Base-by-base conservation (phyloP, 805 yeast species). In the Suhomyces emberorum region DNA sequence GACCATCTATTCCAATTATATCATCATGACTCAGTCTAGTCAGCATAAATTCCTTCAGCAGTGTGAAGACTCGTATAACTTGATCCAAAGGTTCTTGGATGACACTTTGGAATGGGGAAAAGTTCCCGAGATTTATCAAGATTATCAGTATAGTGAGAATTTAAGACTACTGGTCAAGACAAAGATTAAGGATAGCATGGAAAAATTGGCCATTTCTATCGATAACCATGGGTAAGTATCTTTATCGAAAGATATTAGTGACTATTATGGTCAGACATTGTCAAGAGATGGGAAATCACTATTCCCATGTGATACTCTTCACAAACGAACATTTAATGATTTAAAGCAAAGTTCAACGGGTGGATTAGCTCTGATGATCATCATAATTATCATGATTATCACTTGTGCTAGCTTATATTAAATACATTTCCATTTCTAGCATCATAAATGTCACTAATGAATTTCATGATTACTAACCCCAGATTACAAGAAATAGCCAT, bases 401-500 rank as follows among this genome's bases (percentile, higher is more conserved):
- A n/a, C n/a, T 21, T 21, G 11, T 9, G 10, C n/a, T n/a, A n/a
- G n/a, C n/a, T n/a, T n/a, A n/a, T n/a, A n/a, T n/a, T n/a, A n/a
- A n/a, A n/a, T n/a, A n/a, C n/a, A n/a, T n/a, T n/a, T n/a, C n/a
- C 23, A 20, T 10, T 10, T 20, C 10, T 10, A 20, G 9, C 23
- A 20, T 10, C 23, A 20, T 20, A 7, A 20, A 20, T 20, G 23
- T 10, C 23, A 10, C 11, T 6, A 11, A 15, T 7, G n/a, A n/a
- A n/a, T n/a, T n/a, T n/a, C n/a, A n/a, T n/a, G n/a, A 16, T n/a
- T 41, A 49, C 54, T 52, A 51, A 49, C 57, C 30, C 4, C 34
- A 59, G 64, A 7, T 47, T 67, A n/a, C 52, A 56, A 12, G 80
- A 83, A 39, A 61, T 85, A 3, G 83, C 97, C 0, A 69, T 93